These are phyloP conservation scores for Ilex paraguariensis DNA, from an alignment of 305 asterid species.

Conservation along the genomic window DNA sequence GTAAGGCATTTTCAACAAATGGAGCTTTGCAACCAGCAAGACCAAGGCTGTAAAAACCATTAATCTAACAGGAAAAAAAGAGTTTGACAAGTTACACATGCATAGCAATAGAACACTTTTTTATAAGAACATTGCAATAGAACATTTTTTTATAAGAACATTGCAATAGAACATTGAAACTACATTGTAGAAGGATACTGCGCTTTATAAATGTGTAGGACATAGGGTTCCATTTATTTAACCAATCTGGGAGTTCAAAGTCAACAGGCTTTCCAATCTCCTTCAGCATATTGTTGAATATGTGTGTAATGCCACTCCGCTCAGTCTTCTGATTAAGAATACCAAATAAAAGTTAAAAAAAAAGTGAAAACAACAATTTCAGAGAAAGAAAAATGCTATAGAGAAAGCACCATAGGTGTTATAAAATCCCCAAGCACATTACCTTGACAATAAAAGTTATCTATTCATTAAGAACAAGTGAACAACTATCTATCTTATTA, in stretches of 20 bases:
- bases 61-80: neutral
- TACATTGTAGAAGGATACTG: conserved; percentile 64
- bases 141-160: neutral
- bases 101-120: no score
- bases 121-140: neutral
- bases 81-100: neutral
- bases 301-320: conserved; percentile 43
- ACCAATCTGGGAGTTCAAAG: conserved; percentile 88
- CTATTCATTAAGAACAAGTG: neutral
- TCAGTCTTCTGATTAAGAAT: conserved; percentile 35
- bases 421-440: no score
- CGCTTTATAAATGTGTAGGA: conserved; percentile 69
- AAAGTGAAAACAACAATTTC: conserved; percentile 10
- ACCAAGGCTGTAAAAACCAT: neutral
- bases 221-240: conserved; percentile 53
- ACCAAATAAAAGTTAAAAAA: conserved; percentile 1
- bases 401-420: neutral
- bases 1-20: neutral
- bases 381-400: neutral
- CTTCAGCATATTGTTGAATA: conserved; percentile 55
- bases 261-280: conserved; percentile 75
- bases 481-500: neutral
- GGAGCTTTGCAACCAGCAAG: neutral
- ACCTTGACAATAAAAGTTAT: neutral
- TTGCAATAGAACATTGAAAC: conserved; percentile 3